Evolutionary conservation across 257 asterid genomes (phyloP).

Genomic region (Ilex aquifolium): DNA sequence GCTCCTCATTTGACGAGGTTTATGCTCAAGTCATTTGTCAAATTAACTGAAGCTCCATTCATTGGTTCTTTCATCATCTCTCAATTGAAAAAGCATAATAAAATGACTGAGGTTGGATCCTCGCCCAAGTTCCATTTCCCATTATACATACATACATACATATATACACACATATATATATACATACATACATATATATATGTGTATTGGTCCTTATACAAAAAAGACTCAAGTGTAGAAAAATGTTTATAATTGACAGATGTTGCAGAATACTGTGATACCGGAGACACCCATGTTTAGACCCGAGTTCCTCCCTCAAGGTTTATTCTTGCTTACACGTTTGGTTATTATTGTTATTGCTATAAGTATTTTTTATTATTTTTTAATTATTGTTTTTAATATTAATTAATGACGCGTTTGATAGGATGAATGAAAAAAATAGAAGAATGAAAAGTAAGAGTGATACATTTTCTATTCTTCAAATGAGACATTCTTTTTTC

Average conservation of each 20-base stretch:
- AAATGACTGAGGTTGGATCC: conserved; percentile 50
- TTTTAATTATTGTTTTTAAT: too few relatives aligned
- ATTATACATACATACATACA: too few relatives aligned
- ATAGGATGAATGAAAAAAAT: too few relatives aligned
- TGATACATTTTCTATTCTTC: too few relatives aligned
- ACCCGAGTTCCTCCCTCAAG: conserved; percentile 95
- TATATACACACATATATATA: too few relatives aligned
- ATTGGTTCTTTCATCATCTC: conserved; percentile 53
- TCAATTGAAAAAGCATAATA: conserved; percentile 56
- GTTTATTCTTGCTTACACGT: conserved; percentile 33
- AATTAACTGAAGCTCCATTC: conserved; percentile 51
- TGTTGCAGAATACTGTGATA: conserved; percentile 76
- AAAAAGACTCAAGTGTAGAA: conserved; percentile 3
- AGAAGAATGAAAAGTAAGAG: too few relatives aligned
- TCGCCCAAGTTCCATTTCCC: background rate
- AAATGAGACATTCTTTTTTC: too few relatives aligned
- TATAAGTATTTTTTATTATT: too few relatives aligned
- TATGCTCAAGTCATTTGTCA: conserved; percentile 51
- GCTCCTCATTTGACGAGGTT: conserved; percentile 95
- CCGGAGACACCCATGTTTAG: conserved; percentile 89
- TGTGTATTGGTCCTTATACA: background rate
- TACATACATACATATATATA: too few relatives aligned
- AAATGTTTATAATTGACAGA: conserved; percentile 36
- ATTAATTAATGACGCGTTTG: too few relatives aligned
- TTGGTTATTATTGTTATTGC: too few relatives aligned